Conservation (phyloP, 2,329 filamentous ascomycete genomes). For the Epichloe brachyelytri region DNA sequence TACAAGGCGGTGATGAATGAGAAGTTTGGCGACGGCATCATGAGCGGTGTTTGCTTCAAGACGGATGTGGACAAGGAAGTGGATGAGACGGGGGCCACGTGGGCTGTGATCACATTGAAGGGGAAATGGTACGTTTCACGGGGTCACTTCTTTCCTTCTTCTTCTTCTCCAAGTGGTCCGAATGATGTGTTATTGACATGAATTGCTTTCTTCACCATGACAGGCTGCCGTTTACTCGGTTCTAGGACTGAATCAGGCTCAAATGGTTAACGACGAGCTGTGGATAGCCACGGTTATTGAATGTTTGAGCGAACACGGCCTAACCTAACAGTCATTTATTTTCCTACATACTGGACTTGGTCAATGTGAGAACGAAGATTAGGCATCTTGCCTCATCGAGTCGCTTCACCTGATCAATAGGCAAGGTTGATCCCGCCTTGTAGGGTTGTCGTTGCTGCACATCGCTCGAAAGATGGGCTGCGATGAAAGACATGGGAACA, state of each 20-base stretch:
- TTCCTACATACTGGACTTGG: too few relatives aligned
- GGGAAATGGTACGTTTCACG: slow-evolving; percentile 62
- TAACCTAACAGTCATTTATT: too few relatives aligned
- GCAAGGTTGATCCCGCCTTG: too few relatives aligned
- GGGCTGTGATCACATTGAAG: slow-evolving; percentile 73
- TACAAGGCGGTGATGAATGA: slow-evolving; percentile 94
- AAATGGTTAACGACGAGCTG: not conserved
- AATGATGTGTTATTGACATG: not conserved
- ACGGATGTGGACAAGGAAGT: slow-evolving; percentile 91
- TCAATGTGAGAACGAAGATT: too few relatives aligned
- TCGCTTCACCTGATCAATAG: too few relatives aligned
- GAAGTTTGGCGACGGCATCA: slow-evolving; percentile 89
- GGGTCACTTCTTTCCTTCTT: not conserved
- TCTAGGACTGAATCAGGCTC: slow-evolving; percentile 7
- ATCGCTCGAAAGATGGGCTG: too few relatives aligned
- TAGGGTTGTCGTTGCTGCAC: too few relatives aligned
- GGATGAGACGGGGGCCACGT: slow-evolving; percentile 66
- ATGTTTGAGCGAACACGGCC: too few relatives aligned
- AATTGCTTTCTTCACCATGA: not conserved
- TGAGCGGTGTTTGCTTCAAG: slow-evolving; percentile 87
- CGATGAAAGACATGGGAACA: too few relatives aligned
- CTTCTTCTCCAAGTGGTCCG: too few relatives aligned
- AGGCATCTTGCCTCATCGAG: too few relatives aligned
- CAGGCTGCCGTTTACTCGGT: slow-evolving; percentile 22
- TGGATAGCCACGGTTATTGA: too few relatives aligned